These are phyloP conservation scores for Paecilomyces formosus DNA, from an alignment of 2,329 filamentous ascomycete genomes.

Conservation along the genomic window DNA sequence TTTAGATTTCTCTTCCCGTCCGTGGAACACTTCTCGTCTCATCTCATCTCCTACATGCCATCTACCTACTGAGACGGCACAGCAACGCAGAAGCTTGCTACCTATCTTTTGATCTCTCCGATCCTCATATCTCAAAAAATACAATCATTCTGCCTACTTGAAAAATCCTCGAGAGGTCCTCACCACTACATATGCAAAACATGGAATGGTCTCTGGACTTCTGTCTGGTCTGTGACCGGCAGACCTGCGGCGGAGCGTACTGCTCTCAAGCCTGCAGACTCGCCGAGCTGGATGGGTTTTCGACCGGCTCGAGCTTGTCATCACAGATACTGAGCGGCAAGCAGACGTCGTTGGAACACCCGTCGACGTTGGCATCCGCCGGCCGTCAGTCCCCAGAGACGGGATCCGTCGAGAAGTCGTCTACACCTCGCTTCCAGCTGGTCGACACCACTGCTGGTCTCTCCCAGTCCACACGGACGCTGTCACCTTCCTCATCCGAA, in stretches of 20 bases:
- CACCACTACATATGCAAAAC: slow-evolving; percentile 17
- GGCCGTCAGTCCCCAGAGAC: neutral
- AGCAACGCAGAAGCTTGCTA: neutral
- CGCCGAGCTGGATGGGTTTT: slow-evolving; percentile 73
- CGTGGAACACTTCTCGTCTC: neutral
- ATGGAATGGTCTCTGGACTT: slow-evolving; percentile 75
- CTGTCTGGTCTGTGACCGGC: slow-evolving; percentile 89
- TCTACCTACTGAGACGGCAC: neutral
- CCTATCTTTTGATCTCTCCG: slow-evolving; percentile 2
- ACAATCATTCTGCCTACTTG: neutral
- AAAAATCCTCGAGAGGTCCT: neutral
- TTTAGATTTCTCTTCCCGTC: neutral
- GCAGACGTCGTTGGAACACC: slow-evolving; percentile 1
- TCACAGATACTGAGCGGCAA: slow-evolving; percentile 10
- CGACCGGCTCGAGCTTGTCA: slow-evolving; percentile 34
- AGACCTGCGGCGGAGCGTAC: slow-evolving; percentile 74
- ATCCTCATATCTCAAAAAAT: neutral
- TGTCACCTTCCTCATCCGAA: slow-evolving; percentile 64
- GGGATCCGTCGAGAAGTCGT: slow-evolving; percentile 42
- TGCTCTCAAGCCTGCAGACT: slow-evolving; percentile 89
- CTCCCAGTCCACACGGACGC: slow-evolving; percentile 36
- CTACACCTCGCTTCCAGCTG: slow-evolving; percentile 52
- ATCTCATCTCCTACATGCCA: neutral
- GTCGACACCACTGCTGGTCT: slow-evolving; percentile 9
- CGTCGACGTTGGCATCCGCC: neutral